These are phyloP conservation scores for Gastrodia elata DNA, from an alignment of 106 monocot species.

Conservation along the genomic window DNA sequence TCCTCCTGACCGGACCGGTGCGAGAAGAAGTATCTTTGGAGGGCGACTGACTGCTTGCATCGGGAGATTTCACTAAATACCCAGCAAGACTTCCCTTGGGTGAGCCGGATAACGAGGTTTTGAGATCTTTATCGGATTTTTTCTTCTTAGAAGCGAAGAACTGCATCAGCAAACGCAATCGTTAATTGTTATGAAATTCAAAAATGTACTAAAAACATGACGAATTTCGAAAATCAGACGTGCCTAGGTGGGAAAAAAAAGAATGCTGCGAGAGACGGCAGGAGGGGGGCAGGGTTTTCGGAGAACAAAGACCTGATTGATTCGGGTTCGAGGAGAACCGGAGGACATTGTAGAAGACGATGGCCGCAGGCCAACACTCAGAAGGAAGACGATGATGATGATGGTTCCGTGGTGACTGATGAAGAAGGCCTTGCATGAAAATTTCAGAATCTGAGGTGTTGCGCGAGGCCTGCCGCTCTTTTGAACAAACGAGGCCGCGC, in stretches of 20 bases:
- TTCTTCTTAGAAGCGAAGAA: slow-evolving; percentile 58
- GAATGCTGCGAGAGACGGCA: background rate
- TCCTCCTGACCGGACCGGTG: slow-evolving; percentile 26
- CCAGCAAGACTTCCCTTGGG: slow-evolving; percentile 49
- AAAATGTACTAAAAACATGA: background rate
- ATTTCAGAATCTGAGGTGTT: background rate
- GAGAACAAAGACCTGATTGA: slow-evolving; percentile 57
- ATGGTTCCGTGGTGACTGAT: too few relatives aligned
- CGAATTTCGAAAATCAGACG: background rate
- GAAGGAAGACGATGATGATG: too few relatives aligned
- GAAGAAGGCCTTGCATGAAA: background rate
- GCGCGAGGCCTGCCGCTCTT: background rate
- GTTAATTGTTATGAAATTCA: background rate
- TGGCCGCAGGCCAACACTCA: background rate
- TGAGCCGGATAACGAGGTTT: slow-evolving; percentile 19
- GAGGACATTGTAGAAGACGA: slow-evolving; percentile 38
- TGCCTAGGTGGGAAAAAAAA: background rate
- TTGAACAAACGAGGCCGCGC: slow-evolving; percentile 7
- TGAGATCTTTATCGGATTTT: slow-evolving; percentile 19
- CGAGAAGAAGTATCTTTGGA: background rate
- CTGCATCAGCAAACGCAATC: slow-evolving; percentile 10
- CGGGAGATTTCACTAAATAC: slow-evolving; percentile 42
- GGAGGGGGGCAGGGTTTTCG: slow-evolving; percentile 16
- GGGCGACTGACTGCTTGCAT: background rate
- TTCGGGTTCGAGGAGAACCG: slow-evolving; percentile 48